Evolutionary conservation across 1,284 basidiomycete species (phyloP).

Genomic region (Grifola frondosa): DNA sequence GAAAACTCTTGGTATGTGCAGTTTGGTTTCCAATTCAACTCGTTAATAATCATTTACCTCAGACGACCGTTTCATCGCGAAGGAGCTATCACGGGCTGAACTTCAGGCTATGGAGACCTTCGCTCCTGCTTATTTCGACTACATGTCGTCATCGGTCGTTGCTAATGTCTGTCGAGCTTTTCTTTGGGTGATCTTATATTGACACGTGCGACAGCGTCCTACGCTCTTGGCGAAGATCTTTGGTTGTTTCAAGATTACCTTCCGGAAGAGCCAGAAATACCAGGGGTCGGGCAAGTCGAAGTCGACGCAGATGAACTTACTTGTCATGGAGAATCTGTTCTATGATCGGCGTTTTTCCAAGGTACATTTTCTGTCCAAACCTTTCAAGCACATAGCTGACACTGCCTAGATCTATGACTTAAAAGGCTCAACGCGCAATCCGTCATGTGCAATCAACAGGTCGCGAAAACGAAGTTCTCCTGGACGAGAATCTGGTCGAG

Average conservation of each 20-base stretch:
- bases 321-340: conserved; percentile 98
- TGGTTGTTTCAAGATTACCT: conserved; percentile 95
- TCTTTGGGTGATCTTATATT: conserved; percentile 10
- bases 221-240: conserved; percentile 97
- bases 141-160: conserved; percentile 86
- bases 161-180: conserved; percentile 57
- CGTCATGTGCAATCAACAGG: conserved; percentile 91
- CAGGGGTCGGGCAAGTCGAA: conserved; percentile 64
- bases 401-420: conserved; percentile 83
- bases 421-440: conserved; percentile 90
- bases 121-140: conserved; percentile 97
- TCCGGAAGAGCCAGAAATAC: conserved; percentile 79
- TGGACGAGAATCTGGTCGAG: conserved; percentile 91
- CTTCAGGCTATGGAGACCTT: conserved; percentile 96
- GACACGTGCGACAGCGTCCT: conserved; percentile 63
- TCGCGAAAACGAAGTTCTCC: conserved; percentile 87
- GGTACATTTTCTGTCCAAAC: conserved; percentile 40
- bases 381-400: not conserved
- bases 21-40: not conserved
- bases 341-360: conserved; percentile 88
- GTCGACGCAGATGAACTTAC: conserved; percentile 88
- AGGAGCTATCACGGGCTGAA: conserved; percentile 91
- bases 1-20: conserved; percentile 79
- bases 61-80: conserved; percentile 99
- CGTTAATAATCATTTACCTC: conserved; percentile 10